Evolutionary conservation across 177 flowering plant genomes (phyloP), one percentile per base, ranked within the genome.

Genomic region (Vitis hybrid): DNA sequence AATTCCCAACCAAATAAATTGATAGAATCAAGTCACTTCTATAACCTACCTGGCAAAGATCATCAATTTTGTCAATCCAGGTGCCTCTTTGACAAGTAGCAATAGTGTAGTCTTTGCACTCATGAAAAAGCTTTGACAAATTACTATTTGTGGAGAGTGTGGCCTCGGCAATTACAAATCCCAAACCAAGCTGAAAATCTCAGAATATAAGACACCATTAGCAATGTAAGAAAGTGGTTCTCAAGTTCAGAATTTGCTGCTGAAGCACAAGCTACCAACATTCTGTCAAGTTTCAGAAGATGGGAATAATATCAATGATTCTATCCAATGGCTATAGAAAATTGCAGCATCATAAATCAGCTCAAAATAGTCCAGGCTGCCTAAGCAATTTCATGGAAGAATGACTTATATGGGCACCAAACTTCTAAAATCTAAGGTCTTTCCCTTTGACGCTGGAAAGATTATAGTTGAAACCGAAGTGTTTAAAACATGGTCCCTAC

Each of bases 61-160:
- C 94, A 62, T 87, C 92, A 70, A 91, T 62, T 76, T 81, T 87
- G 24, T 88, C 97, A 75, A 33, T 73, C 91, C 90, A 85, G 50
- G 47, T 62, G 47, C 73, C 69, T 44, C 80, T 79, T 73, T 91
- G 95, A 76, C 88, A 92, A 60, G 86, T 82, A 24, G 81, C 82
- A 71, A 87, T 72, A 9, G 82, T 80, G 62, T 82, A 94, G 70
- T 89, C 94, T 82, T 91, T 92, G 84, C 98, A 94, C 50, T 94
- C 97, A 54, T 63, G 68, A 77, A 88, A 92, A 73, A 89, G 77
- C 84, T 90, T 92, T 64, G 85, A 82, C 64, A 95, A 71, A 64
- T 75, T 76, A 56, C 78, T 76, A 59, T 86, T 81, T 20, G 72
- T 38, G 56, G 90, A 76, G 60, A 91, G 75, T 50, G 57, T 71